Percentiles rank a stretch among this genome's conserved stretches.
phyloP scores from a whole-genome alignment of 139 green algal species.

The Deuterostichococcus epilithicus region DNA sequence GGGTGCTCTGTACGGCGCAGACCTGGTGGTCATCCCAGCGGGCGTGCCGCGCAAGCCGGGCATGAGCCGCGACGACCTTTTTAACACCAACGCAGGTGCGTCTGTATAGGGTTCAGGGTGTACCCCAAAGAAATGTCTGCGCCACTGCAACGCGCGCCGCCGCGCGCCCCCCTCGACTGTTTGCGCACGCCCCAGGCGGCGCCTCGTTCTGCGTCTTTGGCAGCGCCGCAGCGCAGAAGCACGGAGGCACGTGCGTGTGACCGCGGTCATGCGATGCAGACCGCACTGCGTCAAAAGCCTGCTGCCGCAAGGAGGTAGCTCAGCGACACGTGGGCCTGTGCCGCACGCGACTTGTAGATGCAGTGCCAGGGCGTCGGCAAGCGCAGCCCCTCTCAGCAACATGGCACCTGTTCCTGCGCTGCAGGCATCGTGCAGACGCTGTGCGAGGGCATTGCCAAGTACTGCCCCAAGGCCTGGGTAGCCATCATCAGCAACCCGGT shows the following conservation, averaged over 20 bases:
- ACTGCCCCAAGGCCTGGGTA: conserved; percentile 74
- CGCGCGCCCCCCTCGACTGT: too few relatives aligned
- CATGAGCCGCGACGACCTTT: conserved; percentile 99
- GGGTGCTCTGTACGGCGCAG: conserved; percentile 61
- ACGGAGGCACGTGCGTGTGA: too few relatives aligned
- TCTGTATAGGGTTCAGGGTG: too few relatives aligned
- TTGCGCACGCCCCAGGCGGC: too few relatives aligned
- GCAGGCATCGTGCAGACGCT: conserved; percentile 76
- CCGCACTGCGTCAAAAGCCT: too few relatives aligned
- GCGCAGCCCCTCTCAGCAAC: background rate
- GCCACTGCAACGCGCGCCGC: too few relatives aligned
- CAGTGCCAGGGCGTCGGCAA: conserved; percentile 54
- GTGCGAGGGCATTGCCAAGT: conserved; percentile 56
- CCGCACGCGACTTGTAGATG: conserved; percentile 60
- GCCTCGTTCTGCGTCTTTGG: too few relatives aligned
- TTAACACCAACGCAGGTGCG: conserved; percentile 95
- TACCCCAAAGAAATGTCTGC: too few relatives aligned
- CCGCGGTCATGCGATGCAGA: too few relatives aligned
- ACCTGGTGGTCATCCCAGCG: conserved; percentile 95
- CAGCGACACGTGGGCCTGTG: too few relatives aligned
- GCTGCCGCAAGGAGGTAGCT: too few relatives aligned
- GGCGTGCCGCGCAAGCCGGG: conserved; percentile 93
- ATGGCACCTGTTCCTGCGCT: background rate
- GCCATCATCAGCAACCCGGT: conserved; percentile 99
- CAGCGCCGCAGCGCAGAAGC: too few relatives aligned